phyloP scores from a whole-genome alignment of 1,284 basidiomycete species.

The Boletus holoroseus region DNA sequence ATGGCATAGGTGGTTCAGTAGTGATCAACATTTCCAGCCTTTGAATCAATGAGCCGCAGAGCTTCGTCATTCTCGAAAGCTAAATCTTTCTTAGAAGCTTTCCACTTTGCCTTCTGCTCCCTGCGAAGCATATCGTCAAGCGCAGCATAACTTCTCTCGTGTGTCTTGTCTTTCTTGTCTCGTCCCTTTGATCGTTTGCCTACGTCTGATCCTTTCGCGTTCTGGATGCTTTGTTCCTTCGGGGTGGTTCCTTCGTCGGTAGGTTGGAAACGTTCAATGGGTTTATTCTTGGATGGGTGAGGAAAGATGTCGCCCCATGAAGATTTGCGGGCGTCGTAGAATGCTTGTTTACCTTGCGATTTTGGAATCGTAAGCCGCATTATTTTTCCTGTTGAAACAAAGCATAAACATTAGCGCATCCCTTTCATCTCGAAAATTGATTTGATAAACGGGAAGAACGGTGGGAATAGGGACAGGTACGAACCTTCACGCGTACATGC shows the following conservation, averaged over 20 bases:
- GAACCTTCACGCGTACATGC: slow-evolving; percentile 79
- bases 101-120: slow-evolving; percentile 38
- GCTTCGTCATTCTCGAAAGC: slow-evolving; percentile 5
- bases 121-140: slow-evolving; percentile 30
- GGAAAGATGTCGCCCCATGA: slow-evolving; percentile 95
- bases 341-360: slow-evolving; percentile 90
- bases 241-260: slow-evolving; percentile 27
- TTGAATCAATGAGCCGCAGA: slow-evolving; percentile 10
- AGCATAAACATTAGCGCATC: slow-evolving; percentile 4
- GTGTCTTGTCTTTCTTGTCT: slow-evolving; percentile 24
- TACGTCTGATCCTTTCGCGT: slow-evolving; percentile 45
- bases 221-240: slow-evolving; percentile 7
- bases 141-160: slow-evolving; percentile 37
- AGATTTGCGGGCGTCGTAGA: slow-evolving; percentile 92
- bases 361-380: slow-evolving; percentile 88
- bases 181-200: slow-evolving; percentile 47
- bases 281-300: slow-evolving; percentile 70
- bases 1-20: slow-evolving; percentile 3
- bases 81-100: slow-evolving; percentile 27
- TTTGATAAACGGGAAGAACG: slow-evolving; percentile 3
- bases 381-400: slow-evolving; percentile 65
- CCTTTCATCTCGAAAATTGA: slow-evolving; percentile 8
- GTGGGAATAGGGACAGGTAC: slow-evolving; percentile 17
- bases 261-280: slow-evolving; percentile 56
- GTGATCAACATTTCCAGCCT: slow-evolving; percentile 3